Percentiles rank a stretch among this genome's conserved stretches.
These are phyloP conservation scores for Hansenula sp. DNA, from an alignment of 1,139 yeast genomes.

Conservation along the genomic window DNA sequence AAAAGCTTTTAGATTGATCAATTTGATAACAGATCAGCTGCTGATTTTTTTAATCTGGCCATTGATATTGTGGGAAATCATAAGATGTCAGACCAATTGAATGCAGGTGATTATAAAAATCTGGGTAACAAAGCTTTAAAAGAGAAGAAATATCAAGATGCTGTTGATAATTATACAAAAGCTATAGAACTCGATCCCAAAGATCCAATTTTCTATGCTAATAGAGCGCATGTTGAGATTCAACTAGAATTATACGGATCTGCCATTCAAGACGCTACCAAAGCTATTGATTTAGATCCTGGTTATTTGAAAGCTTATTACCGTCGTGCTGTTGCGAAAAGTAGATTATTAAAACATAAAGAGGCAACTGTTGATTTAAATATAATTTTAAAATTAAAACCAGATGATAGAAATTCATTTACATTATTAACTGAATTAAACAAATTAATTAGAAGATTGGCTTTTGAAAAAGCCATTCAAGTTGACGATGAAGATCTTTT, in stretches of 20 bases:
- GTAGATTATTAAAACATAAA: constrained; percentile 73
- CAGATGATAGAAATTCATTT: constrained; percentile 67
- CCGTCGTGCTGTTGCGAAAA: constrained; percentile 78
- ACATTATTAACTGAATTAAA: constrained; percentile 63
- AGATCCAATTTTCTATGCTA: constrained; percentile 77
- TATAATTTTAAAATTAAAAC: constrained; percentile 56
- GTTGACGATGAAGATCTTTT: constrained; percentile 53
- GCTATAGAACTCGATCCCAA: constrained; percentile 70
- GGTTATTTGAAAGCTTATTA: constrained; percentile 70
- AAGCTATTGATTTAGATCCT: constrained; percentile 66
- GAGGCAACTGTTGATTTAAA: constrained; percentile 73
- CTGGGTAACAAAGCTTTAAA: constrained; percentile 73
- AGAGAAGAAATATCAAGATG: constrained; percentile 58
- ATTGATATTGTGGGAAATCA: too few relatives aligned
- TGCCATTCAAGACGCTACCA: constrained; percentile 74
- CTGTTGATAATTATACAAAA: constrained; percentile 65
- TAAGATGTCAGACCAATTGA: background rate
- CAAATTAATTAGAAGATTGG: constrained; percentile 64
- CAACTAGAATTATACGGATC: constrained; percentile 83
- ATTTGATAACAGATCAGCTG: too few relatives aligned
- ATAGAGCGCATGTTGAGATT: constrained; percentile 88
- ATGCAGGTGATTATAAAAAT: constrained; percentile 46
- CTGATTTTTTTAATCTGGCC: too few relatives aligned
- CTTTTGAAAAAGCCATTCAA: constrained; percentile 86
- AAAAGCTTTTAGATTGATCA: too few relatives aligned